phyloP scores from a whole-genome alignment of 495 filamentous ascomycete species.

The Penicillium simplicissimum region DNA sequence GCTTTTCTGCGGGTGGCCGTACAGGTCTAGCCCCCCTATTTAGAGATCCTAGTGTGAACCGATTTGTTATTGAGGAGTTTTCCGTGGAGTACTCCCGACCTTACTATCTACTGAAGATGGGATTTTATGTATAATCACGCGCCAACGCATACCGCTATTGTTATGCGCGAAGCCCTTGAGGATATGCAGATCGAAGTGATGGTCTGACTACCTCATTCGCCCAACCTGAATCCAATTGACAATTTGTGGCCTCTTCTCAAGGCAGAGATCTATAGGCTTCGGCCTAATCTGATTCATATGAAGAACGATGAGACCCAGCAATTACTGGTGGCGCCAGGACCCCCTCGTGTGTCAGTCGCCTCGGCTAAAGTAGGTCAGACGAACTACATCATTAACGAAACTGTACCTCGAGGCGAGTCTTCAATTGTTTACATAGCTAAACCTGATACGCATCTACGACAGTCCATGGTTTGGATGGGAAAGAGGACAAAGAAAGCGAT shows the following conservation, averaged over 20 bases:
- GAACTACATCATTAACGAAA: neutral
- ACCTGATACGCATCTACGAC: neutral
- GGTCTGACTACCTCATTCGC: neutral
- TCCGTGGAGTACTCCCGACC: conserved; percentile 4
- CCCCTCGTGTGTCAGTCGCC: neutral
- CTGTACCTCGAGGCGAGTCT: neutral
- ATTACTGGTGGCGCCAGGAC: neutral
- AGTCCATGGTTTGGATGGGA: neutral
- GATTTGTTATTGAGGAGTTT: too few species aligned
- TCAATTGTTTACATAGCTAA: neutral
- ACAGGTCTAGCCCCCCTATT: conserved; percentile 6
- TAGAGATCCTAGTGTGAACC: neutral
- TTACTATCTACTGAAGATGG: neutral
- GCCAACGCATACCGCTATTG: conserved; percentile 12
- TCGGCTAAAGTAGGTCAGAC: neutral
- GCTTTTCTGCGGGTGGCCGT: conserved; percentile 10
- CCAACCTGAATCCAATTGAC: conserved; percentile 5
- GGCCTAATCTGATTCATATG: conserved; percentile 2
- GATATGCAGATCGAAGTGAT: neutral
- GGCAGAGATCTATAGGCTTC: conserved; percentile 2
- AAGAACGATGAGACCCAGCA: conserved; percentile 2
- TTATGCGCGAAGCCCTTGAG: conserved; percentile 4
- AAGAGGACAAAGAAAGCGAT: neutral
- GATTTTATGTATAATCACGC: conserved; percentile 24
- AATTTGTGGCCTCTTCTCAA: conserved; percentile 26